Conservation (phyloP, 2,329 filamentous ascomycete species). For the Fusarium anguioides region DNA sequence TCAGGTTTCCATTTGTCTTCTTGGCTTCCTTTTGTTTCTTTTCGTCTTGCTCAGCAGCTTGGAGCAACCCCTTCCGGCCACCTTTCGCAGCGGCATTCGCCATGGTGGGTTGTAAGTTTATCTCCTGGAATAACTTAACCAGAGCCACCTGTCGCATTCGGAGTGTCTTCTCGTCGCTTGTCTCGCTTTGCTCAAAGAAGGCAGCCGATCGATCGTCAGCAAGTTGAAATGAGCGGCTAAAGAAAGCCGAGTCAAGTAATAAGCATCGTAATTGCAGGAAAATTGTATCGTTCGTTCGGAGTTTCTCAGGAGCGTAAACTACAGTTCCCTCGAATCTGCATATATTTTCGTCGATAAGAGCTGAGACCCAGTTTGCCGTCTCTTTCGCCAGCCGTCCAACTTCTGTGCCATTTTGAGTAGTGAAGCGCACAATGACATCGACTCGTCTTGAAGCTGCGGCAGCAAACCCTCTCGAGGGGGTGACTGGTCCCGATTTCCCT, state of each 20-base stretch:
- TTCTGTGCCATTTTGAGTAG: slow-evolving; percentile 80
- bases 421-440: slow-evolving; percentile 93
- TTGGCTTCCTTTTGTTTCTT: slow-evolving; percentile 71
- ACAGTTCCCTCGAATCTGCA: slow-evolving; percentile 89
- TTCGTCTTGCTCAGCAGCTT: slow-evolving; percentile 89
- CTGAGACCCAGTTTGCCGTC: slow-evolving; percentile 89
- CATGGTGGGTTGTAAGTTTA: slow-evolving; percentile 81
- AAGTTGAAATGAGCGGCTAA: slow-evolving; percentile 67
- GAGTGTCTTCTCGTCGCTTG: slow-evolving; percentile 83
- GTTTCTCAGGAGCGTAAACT: slow-evolving; percentile 85
- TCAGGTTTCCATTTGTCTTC: slow-evolving; percentile 44
- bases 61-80: slow-evolving; percentile 83
- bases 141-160: slow-evolving; percentile 87
- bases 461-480: slow-evolving; percentile 54
- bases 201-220: slow-evolving; percentile 77
- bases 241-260: slow-evolving; percentile 79
- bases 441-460: slow-evolving; percentile 72
- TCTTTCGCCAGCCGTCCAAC: slow-evolving; percentile 90
- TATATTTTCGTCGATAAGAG: slow-evolving; percentile 88
- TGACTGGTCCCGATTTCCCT: slow-evolving; percentile 53
- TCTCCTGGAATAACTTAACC: slow-evolving; percentile 88
- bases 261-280: slow-evolving; percentile 88
- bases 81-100: slow-evolving; percentile 81
- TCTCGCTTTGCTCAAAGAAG: slow-evolving; percentile 87
- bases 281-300: slow-evolving; percentile 93